phyloP scores from a whole-genome alignment of 2,329 filamentous ascomycete species.

The Calycina herbarum region DNA sequence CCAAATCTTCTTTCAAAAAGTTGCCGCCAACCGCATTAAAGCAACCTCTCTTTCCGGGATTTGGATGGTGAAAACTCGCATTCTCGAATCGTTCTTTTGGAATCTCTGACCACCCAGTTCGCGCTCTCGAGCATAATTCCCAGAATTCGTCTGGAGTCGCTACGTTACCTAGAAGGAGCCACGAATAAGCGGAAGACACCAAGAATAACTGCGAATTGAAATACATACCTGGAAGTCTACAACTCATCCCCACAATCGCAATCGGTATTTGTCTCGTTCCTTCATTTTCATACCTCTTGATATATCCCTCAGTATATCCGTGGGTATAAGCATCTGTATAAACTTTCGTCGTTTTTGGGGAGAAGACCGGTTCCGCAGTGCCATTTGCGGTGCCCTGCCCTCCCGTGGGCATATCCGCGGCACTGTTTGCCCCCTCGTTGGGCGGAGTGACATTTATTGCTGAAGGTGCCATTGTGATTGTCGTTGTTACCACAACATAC shows the following conservation, averaged over 20 bases:
- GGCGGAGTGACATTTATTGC: slow-evolving; percentile 1
- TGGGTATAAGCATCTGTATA: slow-evolving; percentile 28
- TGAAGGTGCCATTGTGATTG: neutral
- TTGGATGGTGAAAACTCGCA: slow-evolving; percentile 53
- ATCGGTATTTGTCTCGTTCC: slow-evolving; percentile 35
- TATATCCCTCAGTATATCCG: slow-evolving; percentile 31
- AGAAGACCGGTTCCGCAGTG: slow-evolving; percentile 15
- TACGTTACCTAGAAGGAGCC: slow-evolving; percentile 30
- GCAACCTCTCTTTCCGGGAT: slow-evolving; percentile 33
- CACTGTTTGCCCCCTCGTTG: slow-evolving; percentile 18
- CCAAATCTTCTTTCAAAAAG: slow-evolving; percentile 27
- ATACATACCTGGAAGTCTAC: slow-evolving; percentile 36
- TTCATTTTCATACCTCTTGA: slow-evolving; percentile 15
- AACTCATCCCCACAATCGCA: slow-evolving; percentile 43
- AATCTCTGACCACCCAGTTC: slow-evolving; percentile 37
- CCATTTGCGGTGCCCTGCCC: slow-evolving; percentile 9
- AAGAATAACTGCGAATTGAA: neutral
- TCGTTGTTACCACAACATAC: neutral
- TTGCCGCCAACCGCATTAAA: slow-evolving; percentile 24
- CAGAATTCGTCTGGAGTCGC: slow-evolving; percentile 40
- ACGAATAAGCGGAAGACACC: neutral
- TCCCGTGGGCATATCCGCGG: neutral
- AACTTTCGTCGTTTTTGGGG: slow-evolving; percentile 4
- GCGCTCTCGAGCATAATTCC: slow-evolving; percentile 39
- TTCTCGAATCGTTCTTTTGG: slow-evolving; percentile 46